Evolutionary conservation across 495 filamentous ascomycete genomes (phyloP), one percentile per base, ranked within the genome.

Genomic region (Parachaetomium inaequale): DNA sequence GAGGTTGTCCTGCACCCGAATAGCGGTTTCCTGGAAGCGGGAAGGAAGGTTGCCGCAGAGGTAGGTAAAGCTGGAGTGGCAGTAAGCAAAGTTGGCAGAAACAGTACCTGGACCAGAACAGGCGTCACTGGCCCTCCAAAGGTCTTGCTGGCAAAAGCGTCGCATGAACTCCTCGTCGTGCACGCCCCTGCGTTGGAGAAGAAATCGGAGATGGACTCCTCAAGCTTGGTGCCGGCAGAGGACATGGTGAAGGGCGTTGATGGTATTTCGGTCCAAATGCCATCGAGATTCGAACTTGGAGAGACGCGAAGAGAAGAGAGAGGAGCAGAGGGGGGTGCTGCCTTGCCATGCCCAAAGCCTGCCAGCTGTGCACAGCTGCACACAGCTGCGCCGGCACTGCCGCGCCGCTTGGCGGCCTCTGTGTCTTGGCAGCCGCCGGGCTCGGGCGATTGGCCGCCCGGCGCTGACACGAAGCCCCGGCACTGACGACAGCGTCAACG

Each of bases 401-500:
- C 34, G 34, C 2, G 34, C 14, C 8, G 8, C 34, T 40, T 40
- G 12, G 36, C 36, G 36, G 36, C 14, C 8, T 40, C n/a, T n/a
- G n/a, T n/a, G n/a, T n/a, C n/a, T n/a, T n/a, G n/a, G n/a, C n/a
- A n/a, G n/a, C n/a, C n/a, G n/a, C n/a, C n/a, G n/a, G n/a, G n/a
- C n/a, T 40, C 45, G 45, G 45, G 45, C 21, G 21, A 47, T 47
- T 47, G 45, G 10, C 21, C 23, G 8, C 23, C 45, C 45, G 45
- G 21, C 7, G 45, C 21, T 40, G 36, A 40, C 36, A 40, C 23
- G 11, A 4, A 25, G 7, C 50, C 15, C 4, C 14, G 25, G 28
- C 12, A 21, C 34, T 51, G 52, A 57, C 58, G 36, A 55, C 51
- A 34, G 14, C 58, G 34, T 51, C 58, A 50, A 57, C 63, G 49